These are phyloP conservation scores for Harringtonia aguacate DNA, from an alignment of 2,329 filamentous ascomycete genomes.

Conservation along the genomic window DNA sequence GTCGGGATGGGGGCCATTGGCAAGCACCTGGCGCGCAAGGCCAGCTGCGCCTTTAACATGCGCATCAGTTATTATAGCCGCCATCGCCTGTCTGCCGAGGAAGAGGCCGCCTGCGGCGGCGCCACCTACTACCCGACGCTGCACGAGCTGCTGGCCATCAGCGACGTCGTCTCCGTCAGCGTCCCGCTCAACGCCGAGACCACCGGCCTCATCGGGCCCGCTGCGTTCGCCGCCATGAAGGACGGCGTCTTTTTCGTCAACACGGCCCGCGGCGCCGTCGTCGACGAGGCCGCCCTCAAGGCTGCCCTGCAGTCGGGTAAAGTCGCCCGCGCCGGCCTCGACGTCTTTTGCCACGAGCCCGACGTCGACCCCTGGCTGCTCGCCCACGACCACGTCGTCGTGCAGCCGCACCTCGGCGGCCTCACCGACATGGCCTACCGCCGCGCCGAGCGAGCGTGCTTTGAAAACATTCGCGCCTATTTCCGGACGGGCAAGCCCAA, in stretches of 20 bases:
- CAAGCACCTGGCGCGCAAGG: constrained; percentile 28
- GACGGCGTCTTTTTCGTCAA: constrained; percentile 7
- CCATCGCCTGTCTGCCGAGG: constrained; percentile 17
- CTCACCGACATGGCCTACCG: constrained; percentile 13
- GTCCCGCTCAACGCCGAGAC: constrained; percentile 30
- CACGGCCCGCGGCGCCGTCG: constrained; percentile 6
- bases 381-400: background rate
- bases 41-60: constrained; percentile 30
- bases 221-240: constrained; percentile 23
- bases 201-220: constrained; percentile 13
- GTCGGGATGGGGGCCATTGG: constrained; percentile 38
- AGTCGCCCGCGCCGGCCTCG: constrained; percentile 35
- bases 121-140: constrained; percentile 26
- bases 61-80: constrained; percentile 33
- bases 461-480: constrained; percentile 11
- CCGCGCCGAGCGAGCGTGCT: constrained; percentile 17
- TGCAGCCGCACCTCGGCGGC: constrained; percentile 13
- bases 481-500: constrained; percentile 5
- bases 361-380: constrained; percentile 49
- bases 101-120: constrained; percentile 22
- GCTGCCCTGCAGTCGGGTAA: constrained; percentile 2
- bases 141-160: constrained; percentile 25
- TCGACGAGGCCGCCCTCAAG: constrained; percentile 6
- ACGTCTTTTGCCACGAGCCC: constrained; percentile 22
- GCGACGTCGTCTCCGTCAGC: constrained; percentile 30